A percentile compares a stretch with the other conserved stretches of the same genome.
These are phyloP conservation scores for Vitis vinifera DNA, from an alignment of 164 flowering plant genomes.

Conservation along the genomic window DNA sequence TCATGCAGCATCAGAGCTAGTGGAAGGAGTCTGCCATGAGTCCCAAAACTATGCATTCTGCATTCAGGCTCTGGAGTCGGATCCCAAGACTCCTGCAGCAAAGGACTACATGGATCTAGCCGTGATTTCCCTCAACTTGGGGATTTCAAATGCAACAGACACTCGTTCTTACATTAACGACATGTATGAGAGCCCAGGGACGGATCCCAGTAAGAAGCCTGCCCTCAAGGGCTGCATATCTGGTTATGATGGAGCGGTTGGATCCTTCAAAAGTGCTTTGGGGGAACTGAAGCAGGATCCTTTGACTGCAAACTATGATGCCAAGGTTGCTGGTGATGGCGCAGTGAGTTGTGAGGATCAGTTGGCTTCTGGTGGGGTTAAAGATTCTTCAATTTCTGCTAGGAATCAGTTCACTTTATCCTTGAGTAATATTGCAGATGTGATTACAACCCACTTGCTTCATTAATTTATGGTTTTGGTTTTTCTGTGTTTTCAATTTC, in stretches of 20 bases:
- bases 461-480: no score
- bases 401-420: not conserved
- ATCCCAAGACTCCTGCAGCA: not conserved
- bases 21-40: conserved; percentile 1
- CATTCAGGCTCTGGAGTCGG: not conserved
- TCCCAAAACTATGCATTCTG: not conserved
- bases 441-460: not conserved
- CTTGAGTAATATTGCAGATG: not conserved
- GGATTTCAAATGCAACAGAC: not conserved
- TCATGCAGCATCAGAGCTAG: not conserved
- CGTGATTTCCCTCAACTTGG: not conserved
- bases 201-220: not conserved
- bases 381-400: not conserved
- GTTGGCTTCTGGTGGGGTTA: not conserved
- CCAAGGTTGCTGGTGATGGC: not conserved
- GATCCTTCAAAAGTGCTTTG: not conserved
- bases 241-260: not conserved
- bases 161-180: not conserved
- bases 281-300: not conserved
- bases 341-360: not conserved
- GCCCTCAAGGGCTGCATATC: not conserved
- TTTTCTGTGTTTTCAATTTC: no score
- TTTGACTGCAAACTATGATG: conserved; percentile 3
- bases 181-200: not conserved
- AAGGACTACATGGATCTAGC: not conserved